Percentiles rank a stretch among this genome's conserved stretches.
These are phyloP conservation scores for Phragmites australis DNA, from an alignment of 176 grass and related monocot genomes.

Conservation along the genomic window DNA sequence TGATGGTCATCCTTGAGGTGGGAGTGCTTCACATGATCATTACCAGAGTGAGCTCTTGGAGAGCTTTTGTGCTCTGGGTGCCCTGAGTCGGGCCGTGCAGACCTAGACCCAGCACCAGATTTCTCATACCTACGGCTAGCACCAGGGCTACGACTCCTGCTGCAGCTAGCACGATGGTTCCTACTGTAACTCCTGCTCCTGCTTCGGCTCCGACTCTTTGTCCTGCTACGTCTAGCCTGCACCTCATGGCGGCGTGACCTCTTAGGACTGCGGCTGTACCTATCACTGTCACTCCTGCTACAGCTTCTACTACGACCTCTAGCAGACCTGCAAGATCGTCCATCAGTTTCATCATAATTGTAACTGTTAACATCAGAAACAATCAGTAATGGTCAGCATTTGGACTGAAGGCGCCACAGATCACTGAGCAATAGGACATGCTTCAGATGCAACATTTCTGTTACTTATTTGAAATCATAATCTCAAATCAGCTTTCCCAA, in stretches of 20 bases:
- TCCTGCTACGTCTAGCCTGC: conserved; percentile 47
- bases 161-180: conserved; percentile 49
- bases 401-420: conserved; percentile 19
- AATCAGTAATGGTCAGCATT: conserved; percentile 27
- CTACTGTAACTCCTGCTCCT: conserved; percentile 52
- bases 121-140: conserved; percentile 43
- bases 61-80: conserved; percentile 35
- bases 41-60: conserved; percentile 27
- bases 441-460: background rate
- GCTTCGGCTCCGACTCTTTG: conserved; percentile 47
- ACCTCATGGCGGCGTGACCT: conserved; percentile 46
- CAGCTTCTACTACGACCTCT: conserved; percentile 56
- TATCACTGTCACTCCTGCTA: conserved; percentile 61
- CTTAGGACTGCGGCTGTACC: conserved; percentile 65
- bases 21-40: conserved; percentile 24
- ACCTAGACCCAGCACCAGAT: conserved; percentile 28
- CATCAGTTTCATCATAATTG: conserved; percentile 44
- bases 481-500: conserved; percentile 2
- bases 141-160: conserved; percentile 57
- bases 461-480: conserved; percentile 5
- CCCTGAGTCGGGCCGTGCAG: conserved; percentile 17
- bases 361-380: conserved; percentile 44
- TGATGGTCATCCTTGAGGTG: conserved; percentile 33
- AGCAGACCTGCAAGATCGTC: conserved; percentile 43
- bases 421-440: background rate